phyloP scores from a whole-genome alignment of 176 grass and related monocot genomes.

The sorghum (Sorghum bicolor) region Sorghum_bicolor_NCBIv3 NC_012873.2:61290501-61291000 shows the following conservation, averaged over 20 bases:
- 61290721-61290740: too few species aligned
- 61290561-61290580: background rate
- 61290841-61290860: constrained; percentile 20
- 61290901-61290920: background rate
- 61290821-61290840: too few species aligned
- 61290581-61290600: background rate
- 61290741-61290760: too few species aligned
- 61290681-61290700: background rate
- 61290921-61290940: constrained; percentile 4
- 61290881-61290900: background rate
- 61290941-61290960: constrained; percentile 27
- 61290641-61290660: background rate
- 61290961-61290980: background rate
- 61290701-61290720: too few species aligned
- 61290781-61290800: too few species aligned
- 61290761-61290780: too few species aligned
- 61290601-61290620: background rate
- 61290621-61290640: background rate
- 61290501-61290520: background rate
- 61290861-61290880: background rate
- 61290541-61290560: background rate
- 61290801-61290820: too few species aligned
- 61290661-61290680: constrained; percentile 19
- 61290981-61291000: background rate
- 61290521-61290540: background rate